Percentiles rank a stretch among this genome's conserved stretches.
These are phyloP conservation scores for Prunella vulgaris DNA, from an alignment of 257 asterid genomes.

Conservation along the genomic window DNA sequence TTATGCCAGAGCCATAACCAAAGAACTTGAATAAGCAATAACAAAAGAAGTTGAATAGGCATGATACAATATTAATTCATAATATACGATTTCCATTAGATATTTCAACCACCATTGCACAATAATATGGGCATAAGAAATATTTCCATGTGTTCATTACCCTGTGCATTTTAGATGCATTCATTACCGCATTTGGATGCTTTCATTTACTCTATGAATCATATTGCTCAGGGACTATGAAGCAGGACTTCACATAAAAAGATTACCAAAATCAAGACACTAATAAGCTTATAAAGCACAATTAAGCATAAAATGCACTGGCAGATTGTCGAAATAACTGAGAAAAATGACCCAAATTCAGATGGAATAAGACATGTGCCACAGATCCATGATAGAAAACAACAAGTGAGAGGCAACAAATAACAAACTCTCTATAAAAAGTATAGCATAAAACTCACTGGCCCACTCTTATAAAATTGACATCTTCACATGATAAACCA, in stretches of 20 bases:
- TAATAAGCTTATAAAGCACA: neutral
- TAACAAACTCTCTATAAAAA: neutral
- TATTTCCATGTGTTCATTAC: neutral
- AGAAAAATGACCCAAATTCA: neutral
- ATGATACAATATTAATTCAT: neutral
- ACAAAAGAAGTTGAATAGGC: neutral
- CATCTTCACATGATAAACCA: neutral
- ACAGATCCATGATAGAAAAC: neutral
- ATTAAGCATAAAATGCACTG: neutral
- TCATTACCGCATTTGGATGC: neutral
- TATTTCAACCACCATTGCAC: neutral
- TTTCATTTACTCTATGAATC: neutral
- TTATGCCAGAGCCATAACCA: slow-evolving; percentile 1
- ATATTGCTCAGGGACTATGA: neutral
- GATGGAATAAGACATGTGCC: neutral
- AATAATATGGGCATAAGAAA: neutral
- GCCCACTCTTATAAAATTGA: neutral
- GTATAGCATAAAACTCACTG: neutral
- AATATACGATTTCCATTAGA: neutral
- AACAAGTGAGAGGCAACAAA: neutral
- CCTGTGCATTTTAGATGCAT: neutral
- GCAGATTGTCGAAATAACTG: neutral
- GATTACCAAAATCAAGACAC: neutral
- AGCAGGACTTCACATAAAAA: neutral
- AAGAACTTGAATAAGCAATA: neutral